Percentiles rank a stretch among this genome's conserved stretches.
phyloP scores from a whole-genome alignment of 2,329 filamentous ascomycete genomes.

The Trichoderma simmonsii region DNA sequence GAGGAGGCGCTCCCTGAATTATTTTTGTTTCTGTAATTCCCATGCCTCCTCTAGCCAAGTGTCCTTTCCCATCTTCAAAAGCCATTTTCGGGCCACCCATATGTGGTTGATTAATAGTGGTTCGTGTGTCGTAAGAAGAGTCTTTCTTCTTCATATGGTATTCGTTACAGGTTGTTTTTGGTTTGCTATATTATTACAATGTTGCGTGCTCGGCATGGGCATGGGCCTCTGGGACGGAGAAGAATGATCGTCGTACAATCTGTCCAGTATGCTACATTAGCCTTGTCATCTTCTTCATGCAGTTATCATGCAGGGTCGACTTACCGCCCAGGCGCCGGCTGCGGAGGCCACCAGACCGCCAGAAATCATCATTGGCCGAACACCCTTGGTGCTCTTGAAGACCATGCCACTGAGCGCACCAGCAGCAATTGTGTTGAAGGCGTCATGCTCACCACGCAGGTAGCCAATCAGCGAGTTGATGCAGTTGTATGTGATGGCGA shows the following conservation, averaged over 20 bases:
- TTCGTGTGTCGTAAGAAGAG: conserved; percentile 3
- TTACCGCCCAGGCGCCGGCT: conserved; percentile 87
- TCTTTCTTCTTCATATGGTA: background rate
- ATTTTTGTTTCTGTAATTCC: background rate
- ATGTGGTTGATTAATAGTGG: conserved; percentile 15
- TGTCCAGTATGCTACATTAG: conserved; percentile 22
- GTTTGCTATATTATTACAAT: conserved; percentile 11
- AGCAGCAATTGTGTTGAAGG: conserved; percentile 81
- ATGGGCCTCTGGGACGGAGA: conserved; percentile 37
- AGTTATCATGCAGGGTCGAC: conserved; percentile 35
- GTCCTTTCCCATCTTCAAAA: background rate
- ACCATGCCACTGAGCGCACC: conserved; percentile 87
- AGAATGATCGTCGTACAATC: conserved; percentile 42
- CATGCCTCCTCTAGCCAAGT: background rate
- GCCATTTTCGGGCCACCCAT: background rate
- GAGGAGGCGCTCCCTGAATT: background rate
- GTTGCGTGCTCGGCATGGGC: conserved; percentile 20
- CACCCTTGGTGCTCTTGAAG: conserved; percentile 91
- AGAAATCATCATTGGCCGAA: conserved; percentile 92
- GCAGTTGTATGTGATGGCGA: conserved; percentile 95
- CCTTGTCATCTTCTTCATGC: conserved; percentile 16
- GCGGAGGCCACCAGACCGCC: conserved; percentile 82
- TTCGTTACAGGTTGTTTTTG: conserved; percentile 13
- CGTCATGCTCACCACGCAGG: conserved; percentile 80
- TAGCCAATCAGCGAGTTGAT: conserved; percentile 82